phyloP scores from a whole-genome alignment of 164 flowering plant genomes.

The Umbilicus rupestris region DNA sequence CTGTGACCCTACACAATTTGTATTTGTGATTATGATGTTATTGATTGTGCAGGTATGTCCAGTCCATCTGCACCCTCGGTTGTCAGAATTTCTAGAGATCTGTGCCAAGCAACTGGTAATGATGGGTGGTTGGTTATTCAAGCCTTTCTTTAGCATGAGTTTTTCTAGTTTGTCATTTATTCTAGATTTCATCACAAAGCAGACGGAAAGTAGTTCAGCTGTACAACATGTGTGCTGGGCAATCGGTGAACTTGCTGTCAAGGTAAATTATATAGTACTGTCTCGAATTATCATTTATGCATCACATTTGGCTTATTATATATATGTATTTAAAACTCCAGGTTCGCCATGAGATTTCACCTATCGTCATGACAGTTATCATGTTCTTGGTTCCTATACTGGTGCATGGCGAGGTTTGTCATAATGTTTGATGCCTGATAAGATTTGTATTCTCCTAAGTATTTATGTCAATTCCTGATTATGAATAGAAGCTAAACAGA shows the following conservation, averaged over 20 bases:
- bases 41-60: constrained; percentile 54
- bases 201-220: constrained; percentile 82
- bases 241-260: constrained; percentile 92
- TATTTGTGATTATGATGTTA: background rate
- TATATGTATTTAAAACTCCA: constrained; percentile 20
- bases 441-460: background rate
- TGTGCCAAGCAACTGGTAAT: constrained; percentile 88
- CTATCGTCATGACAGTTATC: constrained; percentile 64
- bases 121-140: background rate
- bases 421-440: background rate
- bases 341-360: constrained; percentile 84
- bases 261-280: constrained; percentile 46
- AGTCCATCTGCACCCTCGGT: constrained; percentile 67
- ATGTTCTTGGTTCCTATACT: constrained; percentile 79
- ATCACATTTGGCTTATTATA: background rate
- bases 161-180: constrained; percentile 5
- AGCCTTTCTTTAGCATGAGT: background rate
- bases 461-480: constrained; percentile 13
- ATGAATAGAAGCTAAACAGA: constrained; percentile 65
- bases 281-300: background rate
- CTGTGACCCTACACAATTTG: background rate
- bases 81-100: constrained; percentile 68
- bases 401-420: constrained; percentile 70
- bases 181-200: constrained; percentile 15
- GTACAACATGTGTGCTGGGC: constrained; percentile 99